These are phyloP conservation scores for Macrolepiota albuminosa DNA, from an alignment of 768 basidiomycete genomes.

Conservation along the genomic window DNA sequence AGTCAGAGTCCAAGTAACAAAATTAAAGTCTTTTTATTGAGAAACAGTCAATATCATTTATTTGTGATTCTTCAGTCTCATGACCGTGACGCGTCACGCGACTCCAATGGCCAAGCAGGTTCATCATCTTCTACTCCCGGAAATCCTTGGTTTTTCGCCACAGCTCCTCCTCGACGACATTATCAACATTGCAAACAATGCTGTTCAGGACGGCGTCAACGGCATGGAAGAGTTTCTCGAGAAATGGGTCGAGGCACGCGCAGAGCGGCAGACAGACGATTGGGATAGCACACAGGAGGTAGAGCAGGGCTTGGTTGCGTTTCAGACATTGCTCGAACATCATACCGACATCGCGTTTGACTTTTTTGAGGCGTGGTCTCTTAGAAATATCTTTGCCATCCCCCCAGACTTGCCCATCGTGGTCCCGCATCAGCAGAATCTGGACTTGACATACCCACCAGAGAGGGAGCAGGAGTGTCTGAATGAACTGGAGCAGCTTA, in stretches of 20 bases:
- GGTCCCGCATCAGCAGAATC: slow-evolving; percentile 68
- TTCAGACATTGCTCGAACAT: slow-evolving; percentile 84
- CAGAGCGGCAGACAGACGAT: slow-evolving; percentile 35
- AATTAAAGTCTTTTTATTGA: too few relatives aligned
- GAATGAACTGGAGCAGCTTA: slow-evolving; percentile 63
- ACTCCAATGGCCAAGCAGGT: slow-evolving; percentile 5
- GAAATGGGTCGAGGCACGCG: slow-evolving; percentile 68
- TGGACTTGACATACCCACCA: slow-evolving; percentile 60
- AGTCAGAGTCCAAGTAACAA: neutral
- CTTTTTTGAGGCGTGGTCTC: slow-evolving; percentile 85
- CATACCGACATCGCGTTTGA: slow-evolving; percentile 91
- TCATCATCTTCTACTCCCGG: slow-evolving; percentile 53
- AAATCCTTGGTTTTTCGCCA: slow-evolving; percentile 81
- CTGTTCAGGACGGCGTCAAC: slow-evolving; percentile 72
- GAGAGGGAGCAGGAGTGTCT: slow-evolving; percentile 57
- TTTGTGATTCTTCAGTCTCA: neutral
- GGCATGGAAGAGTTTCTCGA: slow-evolving; percentile 75
- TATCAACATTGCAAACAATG: slow-evolving; percentile 76
- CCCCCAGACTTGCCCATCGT: slow-evolving; percentile 66
- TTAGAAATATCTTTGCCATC: slow-evolving; percentile 83
- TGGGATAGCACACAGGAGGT: slow-evolving; percentile 66
- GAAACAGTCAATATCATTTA: too few relatives aligned
- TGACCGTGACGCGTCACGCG: neutral
- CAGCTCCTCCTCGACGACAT: slow-evolving; percentile 84
- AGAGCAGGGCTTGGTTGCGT: slow-evolving; percentile 77